phyloP scores from a whole-genome alignment of 257 asterid genomes.

The Scutellaria baicalensis region DNA sequence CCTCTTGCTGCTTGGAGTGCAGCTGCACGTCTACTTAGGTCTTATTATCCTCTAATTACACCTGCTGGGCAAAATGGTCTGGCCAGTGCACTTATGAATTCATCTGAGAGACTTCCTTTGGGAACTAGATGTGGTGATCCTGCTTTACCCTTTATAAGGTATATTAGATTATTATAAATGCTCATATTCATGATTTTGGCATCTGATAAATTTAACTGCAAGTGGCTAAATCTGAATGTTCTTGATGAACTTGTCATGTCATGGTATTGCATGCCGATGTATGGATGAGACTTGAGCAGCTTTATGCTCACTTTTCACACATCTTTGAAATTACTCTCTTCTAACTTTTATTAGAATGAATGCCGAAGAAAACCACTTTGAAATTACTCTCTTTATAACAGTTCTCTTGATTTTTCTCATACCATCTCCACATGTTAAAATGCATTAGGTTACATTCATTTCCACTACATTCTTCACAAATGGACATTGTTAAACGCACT shows the following conservation, averaged over 20 bases:
- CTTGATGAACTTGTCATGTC: conserved; percentile 1
- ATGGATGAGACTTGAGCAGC: conserved; percentile 14
- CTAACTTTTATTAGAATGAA: conserved; percentile 6
- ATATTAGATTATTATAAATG: conserved; percentile 16
- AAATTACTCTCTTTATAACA: background rate
- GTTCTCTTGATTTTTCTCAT: background rate
- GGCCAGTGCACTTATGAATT: conserved; percentile 75
- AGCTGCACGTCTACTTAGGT: conserved; percentile 94
- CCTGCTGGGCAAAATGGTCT: conserved; percentile 98
- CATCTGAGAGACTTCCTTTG: conserved; percentile 90
- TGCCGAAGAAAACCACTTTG: background rate
- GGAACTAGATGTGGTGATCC: conserved; percentile 97
- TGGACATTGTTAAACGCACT: conserved; percentile 85
- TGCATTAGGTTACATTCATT: conserved; percentile 81
- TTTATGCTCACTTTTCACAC: background rate
- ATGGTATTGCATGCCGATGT: conserved; percentile 14
- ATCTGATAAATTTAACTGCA: conserved; percentile 1
- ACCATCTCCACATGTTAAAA: conserved; percentile 10
- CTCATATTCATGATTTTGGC: conserved; percentile 10
- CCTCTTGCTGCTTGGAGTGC: conserved; percentile 99
- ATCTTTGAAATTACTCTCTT: background rate
- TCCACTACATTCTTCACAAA: conserved; percentile 85
- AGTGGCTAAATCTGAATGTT: background rate
- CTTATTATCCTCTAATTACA: conserved; percentile 93
- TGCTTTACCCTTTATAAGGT: conserved; percentile 96